Conservation (phyloP, 805 yeast genomes). For the Metschnikowia gruessii region DNA sequence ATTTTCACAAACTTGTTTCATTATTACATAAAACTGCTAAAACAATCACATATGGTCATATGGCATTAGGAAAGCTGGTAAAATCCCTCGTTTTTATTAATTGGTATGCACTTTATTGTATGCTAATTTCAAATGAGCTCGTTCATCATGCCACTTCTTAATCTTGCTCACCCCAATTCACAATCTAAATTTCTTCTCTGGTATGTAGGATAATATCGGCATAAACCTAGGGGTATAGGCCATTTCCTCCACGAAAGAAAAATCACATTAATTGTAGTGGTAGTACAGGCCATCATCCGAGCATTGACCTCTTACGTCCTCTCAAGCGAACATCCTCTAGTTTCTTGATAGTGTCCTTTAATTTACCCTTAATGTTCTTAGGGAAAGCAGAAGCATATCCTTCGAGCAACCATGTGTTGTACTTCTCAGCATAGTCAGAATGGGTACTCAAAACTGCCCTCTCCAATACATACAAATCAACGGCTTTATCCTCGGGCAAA, state of each 20-base stretch:
- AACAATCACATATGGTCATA: too few relatives aligned
- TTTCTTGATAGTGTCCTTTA: slow-evolving; percentile 55
- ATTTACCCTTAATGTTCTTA: slow-evolving; percentile 39
- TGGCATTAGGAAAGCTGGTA: too few relatives aligned
- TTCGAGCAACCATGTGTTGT: slow-evolving; percentile 66
- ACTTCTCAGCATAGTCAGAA: slow-evolving; percentile 62
- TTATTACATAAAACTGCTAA: too few relatives aligned
- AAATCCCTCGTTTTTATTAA: too few relatives aligned
- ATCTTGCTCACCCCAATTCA: too few relatives aligned
- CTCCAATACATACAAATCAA: slow-evolving; percentile 92
- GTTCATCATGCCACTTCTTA: too few relatives aligned
- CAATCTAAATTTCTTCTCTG: too few relatives aligned
- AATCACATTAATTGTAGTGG: too few relatives aligned
- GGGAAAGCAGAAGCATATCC: slow-evolving; percentile 51
- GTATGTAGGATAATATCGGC: background rate
- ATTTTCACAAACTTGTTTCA: too few relatives aligned
- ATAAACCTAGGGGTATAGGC: background rate
- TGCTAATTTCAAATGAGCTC: too few relatives aligned
- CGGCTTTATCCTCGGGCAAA: slow-evolving; percentile 89
- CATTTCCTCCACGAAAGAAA: background rate
- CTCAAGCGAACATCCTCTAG: slow-evolving; percentile 83
- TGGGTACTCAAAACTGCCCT: slow-evolving; percentile 91
- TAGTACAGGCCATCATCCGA: slow-evolving; percentile 48
- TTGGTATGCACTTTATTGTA: too few relatives aligned
- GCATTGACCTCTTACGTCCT: slow-evolving; percentile 93